A percentile compares a stretch with the other conserved stretches of the same genome.
Conservation (phyloP, 129 eudicot species). For the Solidago caesia region DNA sequence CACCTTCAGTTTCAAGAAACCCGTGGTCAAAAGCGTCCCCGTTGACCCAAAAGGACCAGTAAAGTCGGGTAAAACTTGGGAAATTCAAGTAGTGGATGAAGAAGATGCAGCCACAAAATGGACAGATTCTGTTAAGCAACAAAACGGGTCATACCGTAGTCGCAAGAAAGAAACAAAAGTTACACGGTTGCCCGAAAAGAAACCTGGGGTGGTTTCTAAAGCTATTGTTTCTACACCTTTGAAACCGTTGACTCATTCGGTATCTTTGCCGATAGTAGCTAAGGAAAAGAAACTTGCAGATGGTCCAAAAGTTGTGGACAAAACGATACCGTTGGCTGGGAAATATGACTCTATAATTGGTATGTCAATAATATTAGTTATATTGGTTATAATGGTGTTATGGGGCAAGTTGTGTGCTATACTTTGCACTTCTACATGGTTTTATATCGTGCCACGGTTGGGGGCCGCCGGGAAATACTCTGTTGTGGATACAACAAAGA, state of each 20-base stretch:
- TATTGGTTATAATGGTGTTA: constrained; percentile 41
- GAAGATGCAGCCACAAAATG: constrained; percentile 15
- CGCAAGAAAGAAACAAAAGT: constrained; percentile 26
- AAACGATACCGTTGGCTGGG: not conserved
- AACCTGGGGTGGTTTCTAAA: not conserved
- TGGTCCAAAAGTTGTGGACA: not conserved
- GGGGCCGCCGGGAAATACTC: constrained; percentile 1
- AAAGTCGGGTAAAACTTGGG: not conserved
- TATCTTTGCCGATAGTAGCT: constrained; percentile 1
- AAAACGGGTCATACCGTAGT: constrained; percentile 25
- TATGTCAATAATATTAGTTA: constrained; percentile 45
- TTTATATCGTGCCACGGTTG: constrained; percentile 42
- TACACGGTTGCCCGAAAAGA: not conserved
- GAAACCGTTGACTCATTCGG: not conserved
- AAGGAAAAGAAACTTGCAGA: constrained; percentile 16
- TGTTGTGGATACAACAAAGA: not conserved
- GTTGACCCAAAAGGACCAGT: constrained; percentile 14
- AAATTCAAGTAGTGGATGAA: constrained; percentile 24
- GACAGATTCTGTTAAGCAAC: not conserved
- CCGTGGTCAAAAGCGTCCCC: constrained; percentile 25
- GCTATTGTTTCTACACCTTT: constrained; percentile 10
- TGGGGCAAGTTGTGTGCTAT: constrained; percentile 75
- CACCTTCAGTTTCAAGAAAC: constrained; percentile 24
- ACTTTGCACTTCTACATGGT: constrained; percentile 65
- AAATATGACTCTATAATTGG: constrained; percentile 48